A percentile compares a stretch with the other conserved stretches of the same genome.
Conservation (phyloP, 2,329 filamentous ascomycete genomes). For the Eurotiales sp. region DNA sequence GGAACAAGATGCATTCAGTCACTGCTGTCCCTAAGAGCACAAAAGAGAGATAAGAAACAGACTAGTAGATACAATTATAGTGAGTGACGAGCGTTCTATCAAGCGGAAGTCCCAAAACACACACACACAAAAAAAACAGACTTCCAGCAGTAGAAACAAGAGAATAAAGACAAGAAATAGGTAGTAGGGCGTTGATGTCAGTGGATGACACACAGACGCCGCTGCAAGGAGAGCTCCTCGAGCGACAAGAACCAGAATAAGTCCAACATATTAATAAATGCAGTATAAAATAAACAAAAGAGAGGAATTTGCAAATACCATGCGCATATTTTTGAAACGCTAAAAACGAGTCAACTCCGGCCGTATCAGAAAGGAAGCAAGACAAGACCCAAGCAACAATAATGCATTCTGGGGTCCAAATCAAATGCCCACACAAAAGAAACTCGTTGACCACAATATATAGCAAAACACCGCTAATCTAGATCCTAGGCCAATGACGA, state of each 20-base stretch:
- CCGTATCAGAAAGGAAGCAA: slow-evolving; percentile 10
- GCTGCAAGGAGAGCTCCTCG: not conserved
- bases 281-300: slow-evolving; percentile 9
- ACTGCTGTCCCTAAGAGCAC: not conserved
- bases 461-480: slow-evolving; percentile 4
- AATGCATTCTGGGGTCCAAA: slow-evolving; percentile 3
- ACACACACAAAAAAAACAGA: not conserved
- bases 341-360: slow-evolving; percentile 10
- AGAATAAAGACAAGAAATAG: not conserved
- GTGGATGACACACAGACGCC: not conserved
- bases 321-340: slow-evolving; percentile 10
- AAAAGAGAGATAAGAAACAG: not conserved
- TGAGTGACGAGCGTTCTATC: slow-evolving; percentile 14
- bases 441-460: slow-evolving; percentile 21
- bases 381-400: slow-evolving; percentile 6
- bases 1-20: not conserved
- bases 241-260: not conserved
- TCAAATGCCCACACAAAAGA: slow-evolving; percentile 18
- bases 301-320: slow-evolving; percentile 9
- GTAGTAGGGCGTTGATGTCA: not conserved
- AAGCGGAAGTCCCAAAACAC: slow-evolving; percentile 1
- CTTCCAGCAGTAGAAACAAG: slow-evolving; percentile 1
- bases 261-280: slow-evolving; percentile 7
- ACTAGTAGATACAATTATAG: slow-evolving; percentile 9
- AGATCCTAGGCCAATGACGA: slow-evolving; percentile 9